Evolutionary conservation across 163 green algal species (phyloP).

Genomic region (Picocystis sp.): DNA sequence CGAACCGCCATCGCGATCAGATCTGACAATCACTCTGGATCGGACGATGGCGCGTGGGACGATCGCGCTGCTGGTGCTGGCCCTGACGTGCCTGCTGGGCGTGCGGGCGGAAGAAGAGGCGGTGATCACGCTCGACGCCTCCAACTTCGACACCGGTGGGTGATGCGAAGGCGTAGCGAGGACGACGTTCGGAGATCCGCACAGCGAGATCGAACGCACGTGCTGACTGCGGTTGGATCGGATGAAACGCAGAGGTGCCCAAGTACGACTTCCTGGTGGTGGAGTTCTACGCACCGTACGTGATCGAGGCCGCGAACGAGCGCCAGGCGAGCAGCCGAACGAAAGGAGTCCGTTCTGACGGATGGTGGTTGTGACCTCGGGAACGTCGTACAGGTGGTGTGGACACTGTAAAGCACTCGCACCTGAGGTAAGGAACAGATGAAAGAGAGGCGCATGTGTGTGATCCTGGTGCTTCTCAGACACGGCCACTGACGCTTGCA

Average conservation of each 20-base stretch:
- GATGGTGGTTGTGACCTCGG: too few species aligned
- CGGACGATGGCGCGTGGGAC: too few species aligned
- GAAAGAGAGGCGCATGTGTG: too few species aligned
- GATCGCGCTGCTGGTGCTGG: background rate
- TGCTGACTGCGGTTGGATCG: too few species aligned
- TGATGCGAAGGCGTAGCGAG: background rate
- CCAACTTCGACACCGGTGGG: slow-evolving; percentile 2
- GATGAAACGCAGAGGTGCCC: background rate
- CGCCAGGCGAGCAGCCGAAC: too few species aligned
- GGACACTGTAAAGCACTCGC: slow-evolving; percentile 21
- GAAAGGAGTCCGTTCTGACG: too few species aligned
- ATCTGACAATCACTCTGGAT: too few species aligned
- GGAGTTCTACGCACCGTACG: slow-evolving; percentile 19
- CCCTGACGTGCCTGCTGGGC: background rate
- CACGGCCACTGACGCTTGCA: too few species aligned
- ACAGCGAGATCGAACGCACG: too few species aligned
- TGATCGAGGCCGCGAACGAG: too few species aligned
- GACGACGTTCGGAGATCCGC: background rate
- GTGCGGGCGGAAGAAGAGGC: background rate
- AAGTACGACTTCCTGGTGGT: slow-evolving; percentile 12
- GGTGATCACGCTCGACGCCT: slow-evolving; percentile 1
- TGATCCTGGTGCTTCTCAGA: too few species aligned
- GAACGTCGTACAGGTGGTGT: slow-evolving; percentile 10
- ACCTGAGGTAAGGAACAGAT: slow-evolving; percentile 4
- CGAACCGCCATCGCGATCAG: too few species aligned